A percentile compares a stretch with the other conserved stretches of the same genome.
phyloP scores from a whole-genome alignment of 2,329 filamentous ascomycete genomes.

The Pseudogymnoascus sp. region DNA sequence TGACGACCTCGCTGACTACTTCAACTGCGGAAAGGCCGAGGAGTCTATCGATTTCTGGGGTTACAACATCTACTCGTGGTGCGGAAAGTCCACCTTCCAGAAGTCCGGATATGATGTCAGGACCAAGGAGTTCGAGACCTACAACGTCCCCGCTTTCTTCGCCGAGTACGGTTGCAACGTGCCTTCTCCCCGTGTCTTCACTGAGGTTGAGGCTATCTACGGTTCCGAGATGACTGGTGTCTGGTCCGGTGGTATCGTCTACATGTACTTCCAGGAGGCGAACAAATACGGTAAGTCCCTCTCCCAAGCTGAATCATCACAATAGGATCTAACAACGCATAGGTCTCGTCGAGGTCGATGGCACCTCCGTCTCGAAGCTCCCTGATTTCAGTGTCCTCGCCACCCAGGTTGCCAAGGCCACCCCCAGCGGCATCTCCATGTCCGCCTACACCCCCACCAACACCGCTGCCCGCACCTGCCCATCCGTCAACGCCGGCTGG shows the following conservation, averaged over 20 bases:
- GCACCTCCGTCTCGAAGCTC: constrained; percentile 54
- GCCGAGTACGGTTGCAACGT: constrained; percentile 97
- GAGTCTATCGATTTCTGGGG: constrained; percentile 91
- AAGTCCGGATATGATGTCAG: constrained; percentile 74
- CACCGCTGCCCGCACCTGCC: constrained; percentile 61
- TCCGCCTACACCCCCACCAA: constrained; percentile 66
- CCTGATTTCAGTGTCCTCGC: constrained; percentile 68
- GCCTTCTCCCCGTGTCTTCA: constrained; percentile 61
- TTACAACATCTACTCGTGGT: constrained; percentile 99
- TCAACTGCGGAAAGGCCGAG: constrained; percentile 71
- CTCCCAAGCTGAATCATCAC: constrained; percentile 11
- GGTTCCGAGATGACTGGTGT: constrained; percentile 71
- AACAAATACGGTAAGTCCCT: constrained; percentile 69
- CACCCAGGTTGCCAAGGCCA: constrained; percentile 58
- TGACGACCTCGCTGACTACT: constrained; percentile 76
- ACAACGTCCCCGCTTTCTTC: constrained; percentile 94
- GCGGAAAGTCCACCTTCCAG: constrained; percentile 70
- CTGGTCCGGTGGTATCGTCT: constrained; percentile 94
- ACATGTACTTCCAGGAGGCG: constrained; percentile 92
- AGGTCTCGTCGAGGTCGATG: constrained; percentile 58
- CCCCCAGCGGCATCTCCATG: constrained; percentile 57
- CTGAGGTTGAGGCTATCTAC: constrained; percentile 78
- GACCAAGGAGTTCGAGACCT: constrained; percentile 78
- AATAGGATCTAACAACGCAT: constrained; percentile 26
- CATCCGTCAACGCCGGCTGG: constrained; percentile 58